Conservation (phyloP, 345 rosid genomes). For the Theobroma cacao region DNA sequence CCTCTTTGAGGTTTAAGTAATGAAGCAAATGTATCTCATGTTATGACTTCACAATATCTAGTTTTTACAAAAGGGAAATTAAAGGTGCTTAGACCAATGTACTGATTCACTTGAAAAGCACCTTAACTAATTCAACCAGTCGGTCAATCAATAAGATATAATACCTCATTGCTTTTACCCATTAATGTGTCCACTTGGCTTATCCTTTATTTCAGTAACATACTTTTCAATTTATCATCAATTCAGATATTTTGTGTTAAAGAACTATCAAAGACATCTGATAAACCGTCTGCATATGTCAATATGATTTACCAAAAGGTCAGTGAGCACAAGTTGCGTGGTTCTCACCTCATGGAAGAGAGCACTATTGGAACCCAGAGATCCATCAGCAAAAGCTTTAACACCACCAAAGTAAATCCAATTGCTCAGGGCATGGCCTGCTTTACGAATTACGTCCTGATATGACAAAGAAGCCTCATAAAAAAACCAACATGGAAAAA, state of each 20-base stretch:
- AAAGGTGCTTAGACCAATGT: too few species aligned
- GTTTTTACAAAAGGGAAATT: too few species aligned
- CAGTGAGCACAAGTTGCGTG: neutral
- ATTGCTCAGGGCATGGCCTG: constrained; percentile 53
- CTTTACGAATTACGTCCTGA: constrained; percentile 53
- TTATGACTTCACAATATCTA: too few species aligned
- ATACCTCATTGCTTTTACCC: too few species aligned
- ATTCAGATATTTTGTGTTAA: neutral
- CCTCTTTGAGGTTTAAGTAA: too few species aligned
- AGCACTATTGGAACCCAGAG: constrained; percentile 86
- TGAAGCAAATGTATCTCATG: too few species aligned
- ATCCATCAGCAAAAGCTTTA: constrained; percentile 92
- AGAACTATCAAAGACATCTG: neutral
- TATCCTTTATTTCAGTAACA: neutral
- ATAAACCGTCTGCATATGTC: neutral
- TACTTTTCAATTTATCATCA: neutral
- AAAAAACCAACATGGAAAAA: neutral
- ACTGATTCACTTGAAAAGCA: too few species aligned
- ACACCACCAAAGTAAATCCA: constrained; percentile 89
- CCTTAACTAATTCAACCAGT: too few species aligned
- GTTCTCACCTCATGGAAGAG: constrained; percentile 75
- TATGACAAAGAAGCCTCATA: neutral
- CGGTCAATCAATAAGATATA: too few species aligned
- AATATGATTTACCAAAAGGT: neutral
- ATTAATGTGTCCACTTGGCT: too few species aligned